Conservation (phyloP, 1,139 yeast genomes). For the Ogataea hybrid region DNA sequence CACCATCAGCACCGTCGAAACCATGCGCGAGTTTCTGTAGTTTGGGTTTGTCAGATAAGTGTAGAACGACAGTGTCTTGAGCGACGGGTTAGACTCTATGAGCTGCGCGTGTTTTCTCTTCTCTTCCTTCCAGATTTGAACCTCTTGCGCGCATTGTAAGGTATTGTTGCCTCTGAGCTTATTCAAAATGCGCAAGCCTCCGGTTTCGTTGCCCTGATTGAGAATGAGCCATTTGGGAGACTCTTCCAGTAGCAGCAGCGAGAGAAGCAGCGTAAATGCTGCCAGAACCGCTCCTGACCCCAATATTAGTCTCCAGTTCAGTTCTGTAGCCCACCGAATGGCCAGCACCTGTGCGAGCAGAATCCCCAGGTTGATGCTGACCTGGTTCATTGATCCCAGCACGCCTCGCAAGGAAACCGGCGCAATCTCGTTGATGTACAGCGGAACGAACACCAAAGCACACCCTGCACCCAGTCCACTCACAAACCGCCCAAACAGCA, state of each 20-base stretch:
- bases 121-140: conserved; percentile 29
- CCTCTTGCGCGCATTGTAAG: conserved; percentile 17
- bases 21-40: conserved; percentile 57
- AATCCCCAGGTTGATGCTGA: conserved; percentile 81
- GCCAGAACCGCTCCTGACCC: conserved; percentile 59
- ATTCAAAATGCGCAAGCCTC: conserved; percentile 27
- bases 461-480: conserved; percentile 88
- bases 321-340: conserved; percentile 58
- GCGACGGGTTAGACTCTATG: conserved; percentile 20
- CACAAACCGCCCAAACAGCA: conserved; percentile 70
- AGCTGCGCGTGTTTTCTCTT: conserved; percentile 17
- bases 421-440: conserved; percentile 76
- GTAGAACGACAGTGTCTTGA: conserved; percentile 26
- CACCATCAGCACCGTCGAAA: conserved; percentile 72
- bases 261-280: conserved; percentile 43
- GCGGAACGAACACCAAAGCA: conserved; percentile 82
- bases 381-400: conserved; percentile 86
- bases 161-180: conserved; percentile 21
- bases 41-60: conserved; percentile 50
- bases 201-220: conserved; percentile 30
- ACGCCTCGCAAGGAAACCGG: conserved; percentile 69
- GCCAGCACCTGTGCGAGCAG: conserved; percentile 76
- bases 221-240: conserved; percentile 77
- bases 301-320: conserved; percentile 71
- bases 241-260: conserved; percentile 54